Evolutionary conservation across 495 filamentous ascomycete genomes (phyloP).

Genomic region (Collariella sp.): DNA sequence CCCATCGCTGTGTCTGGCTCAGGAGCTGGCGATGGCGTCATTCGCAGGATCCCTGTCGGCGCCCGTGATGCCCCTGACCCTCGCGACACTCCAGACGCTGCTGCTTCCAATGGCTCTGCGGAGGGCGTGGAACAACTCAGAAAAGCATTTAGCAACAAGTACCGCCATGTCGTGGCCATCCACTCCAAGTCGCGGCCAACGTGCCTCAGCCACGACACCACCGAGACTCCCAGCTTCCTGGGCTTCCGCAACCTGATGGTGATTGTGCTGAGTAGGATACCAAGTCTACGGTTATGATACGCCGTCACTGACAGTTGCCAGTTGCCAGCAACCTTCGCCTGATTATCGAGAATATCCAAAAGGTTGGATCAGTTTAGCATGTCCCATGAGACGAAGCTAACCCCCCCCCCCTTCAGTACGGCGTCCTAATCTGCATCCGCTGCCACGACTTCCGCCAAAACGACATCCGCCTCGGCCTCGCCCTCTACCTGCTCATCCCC

Average conservation of each 20-base stretch:
- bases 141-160: constrained; percentile 44
- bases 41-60: neutral
- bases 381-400: neutral
- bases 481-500: constrained; percentile 77
- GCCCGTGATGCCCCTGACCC: neutral
- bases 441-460: constrained; percentile 79
- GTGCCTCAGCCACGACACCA: constrained; percentile 74
- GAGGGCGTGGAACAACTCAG: constrained; percentile 13
- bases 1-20: constrained; percentile 1
- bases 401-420: constrained; percentile 53
- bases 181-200: constrained; percentile 66
- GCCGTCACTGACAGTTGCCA: constrained; percentile 20
- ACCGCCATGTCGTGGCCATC: constrained; percentile 80
- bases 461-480: constrained; percentile 65
- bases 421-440: constrained; percentile 82
- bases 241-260: constrained; percentile 97
- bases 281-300: constrained; percentile 1
- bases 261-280: constrained; percentile 63
- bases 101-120: neutral
- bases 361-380: constrained; percentile 45
- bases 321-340: constrained; percentile 89
- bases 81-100: neutral
- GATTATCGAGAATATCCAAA: constrained; percentile 94
- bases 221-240: constrained; percentile 68
- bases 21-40: constrained; percentile 17